Base-by-base conservation (phyloP, 306 rosid species). In the Citrullus amarus region DNA sequence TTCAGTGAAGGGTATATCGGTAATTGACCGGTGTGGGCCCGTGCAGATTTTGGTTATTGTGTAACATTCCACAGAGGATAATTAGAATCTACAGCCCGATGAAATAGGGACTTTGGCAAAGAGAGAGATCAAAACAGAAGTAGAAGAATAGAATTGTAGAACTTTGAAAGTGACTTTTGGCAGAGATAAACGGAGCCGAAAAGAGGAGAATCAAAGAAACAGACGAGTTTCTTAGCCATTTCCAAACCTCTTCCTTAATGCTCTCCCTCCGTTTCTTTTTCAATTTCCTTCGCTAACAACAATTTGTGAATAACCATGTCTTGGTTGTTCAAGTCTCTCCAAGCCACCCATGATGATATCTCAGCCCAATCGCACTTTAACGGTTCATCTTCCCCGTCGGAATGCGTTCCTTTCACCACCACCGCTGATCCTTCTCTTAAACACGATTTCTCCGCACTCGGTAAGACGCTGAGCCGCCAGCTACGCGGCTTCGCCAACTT, bases 401-500 rank as follows among this genome's bases (percentile, higher is more conserved):
- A 81, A 1, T 38, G 60, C 25, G 60, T 34, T 38, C 60, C 8
- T 28, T 38, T 85, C 81, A 48, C 83, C 81, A 48, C 83, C 85
- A 63, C 79, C 20, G 13, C 57, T 16, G 76, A 91, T 46, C 54
- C 87, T 81, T 80, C 79, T 62, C 85, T 88, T 43, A 84, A 81
- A 68, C 92, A 87, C 14, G 96, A 92, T 78, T 50, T 86, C 34
- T 88, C 97, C 28, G 81, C 69, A 32, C 79, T 94, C 76, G 28
- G 86, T 77, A 78, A 79, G 65, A 82, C 88, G 75, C 87, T 88
- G 70, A 77, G 84, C 79, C 85, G 88, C 43, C 90, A 85, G 77
- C 80, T 92, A 76, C 97, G 96, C 70, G 97, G 92, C 80, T 91
- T 95, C 51, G 96, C 96, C 56, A 83, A 87, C 83, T 95, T 95